Percentiles rank a stretch among this genome's conserved stretches.
phyloP scores from a whole-genome alignment of 75 land plant genomes.

The Pinus albicaulis region DNA sequence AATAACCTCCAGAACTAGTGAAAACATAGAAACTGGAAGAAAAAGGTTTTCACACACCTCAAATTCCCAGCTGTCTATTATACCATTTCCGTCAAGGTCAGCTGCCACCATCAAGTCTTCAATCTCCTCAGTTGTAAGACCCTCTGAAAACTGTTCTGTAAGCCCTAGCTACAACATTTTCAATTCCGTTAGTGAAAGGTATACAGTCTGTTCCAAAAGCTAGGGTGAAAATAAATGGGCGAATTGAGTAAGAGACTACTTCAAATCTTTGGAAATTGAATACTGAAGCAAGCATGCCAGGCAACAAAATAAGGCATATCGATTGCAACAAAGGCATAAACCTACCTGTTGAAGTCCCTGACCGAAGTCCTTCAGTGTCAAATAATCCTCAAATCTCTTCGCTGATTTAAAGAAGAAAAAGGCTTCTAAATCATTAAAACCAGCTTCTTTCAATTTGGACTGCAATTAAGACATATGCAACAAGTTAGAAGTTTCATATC shows the following conservation, averaged over 20 bases:
- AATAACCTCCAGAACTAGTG: neutral
- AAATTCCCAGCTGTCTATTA: conserved; percentile 13
- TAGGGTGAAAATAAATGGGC: neutral
- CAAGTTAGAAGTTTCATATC: neutral
- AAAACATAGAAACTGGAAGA: neutral
- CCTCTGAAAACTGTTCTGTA: conserved; percentile 4
- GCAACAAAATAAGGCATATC: neutral
- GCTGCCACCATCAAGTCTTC: conserved; percentile 8
- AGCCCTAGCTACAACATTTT: conserved; percentile 19
- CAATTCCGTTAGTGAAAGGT: neutral
- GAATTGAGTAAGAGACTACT: neutral
- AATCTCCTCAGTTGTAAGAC: conserved; percentile 20
- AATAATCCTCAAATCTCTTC: conserved; percentile 31
- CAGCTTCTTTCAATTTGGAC: conserved; percentile 12
- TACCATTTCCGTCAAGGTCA: conserved; percentile 16
- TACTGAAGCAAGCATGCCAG: neutral
- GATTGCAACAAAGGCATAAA: neutral
- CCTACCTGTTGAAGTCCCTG: conserved; percentile 61
- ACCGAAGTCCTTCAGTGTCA: conserved; percentile 52
- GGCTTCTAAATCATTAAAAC: conserved; percentile 41
- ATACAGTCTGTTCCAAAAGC: neutral
- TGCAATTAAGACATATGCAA: neutral
- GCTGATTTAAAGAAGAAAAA: conserved; percentile 57
- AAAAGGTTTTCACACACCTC: neutral
- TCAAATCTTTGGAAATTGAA: neutral